phyloP scores from a whole-genome alignment of 2,329 filamentous ascomycete genomes.

The Neoscytalidium dimidiatum region DNA sequence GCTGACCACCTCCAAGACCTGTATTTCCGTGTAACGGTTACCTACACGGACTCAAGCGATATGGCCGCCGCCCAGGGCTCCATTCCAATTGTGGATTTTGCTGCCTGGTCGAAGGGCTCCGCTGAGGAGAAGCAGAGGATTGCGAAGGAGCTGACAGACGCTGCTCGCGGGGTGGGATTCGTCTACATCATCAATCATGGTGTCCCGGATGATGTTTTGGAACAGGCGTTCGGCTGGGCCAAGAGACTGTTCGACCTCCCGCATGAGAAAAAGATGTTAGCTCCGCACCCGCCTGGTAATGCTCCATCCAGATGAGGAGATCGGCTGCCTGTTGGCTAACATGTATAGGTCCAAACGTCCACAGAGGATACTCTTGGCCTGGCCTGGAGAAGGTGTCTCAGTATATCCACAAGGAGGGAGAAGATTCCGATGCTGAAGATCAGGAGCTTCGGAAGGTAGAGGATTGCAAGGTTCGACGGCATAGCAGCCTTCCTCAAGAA shows the following conservation, averaged over 20 bases:
- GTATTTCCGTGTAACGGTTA: not conserved
- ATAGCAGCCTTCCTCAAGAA: not conserved
- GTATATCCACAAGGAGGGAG: slow-evolving; percentile 48
- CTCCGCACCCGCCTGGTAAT: slow-evolving; percentile 50
- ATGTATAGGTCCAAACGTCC: slow-evolving; percentile 40
- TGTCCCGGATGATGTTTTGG: slow-evolving; percentile 40
- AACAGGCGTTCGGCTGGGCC: slow-evolving; percentile 48
- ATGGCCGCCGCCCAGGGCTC: slow-evolving; percentile 10
- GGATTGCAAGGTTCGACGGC: slow-evolving; percentile 52
- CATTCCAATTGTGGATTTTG: slow-evolving; percentile 46
- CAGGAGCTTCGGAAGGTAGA: slow-evolving; percentile 46
- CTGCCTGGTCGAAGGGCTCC: slow-evolving; percentile 32
- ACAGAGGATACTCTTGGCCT: slow-evolving; percentile 59
- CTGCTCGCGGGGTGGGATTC: slow-evolving; percentile 49
- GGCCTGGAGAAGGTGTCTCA: slow-evolving; percentile 50
- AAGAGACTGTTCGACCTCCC: slow-evolving; percentile 49
- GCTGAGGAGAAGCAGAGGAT: slow-evolving; percentile 29
- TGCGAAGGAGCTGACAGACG: slow-evolving; percentile 43
- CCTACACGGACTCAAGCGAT: not conserved
- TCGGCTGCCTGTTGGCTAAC: not conserved
- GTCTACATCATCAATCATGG: slow-evolving; percentile 53
- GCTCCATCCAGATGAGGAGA: not conserved
- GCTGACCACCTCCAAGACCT: not conserved
- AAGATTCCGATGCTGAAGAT: slow-evolving; percentile 44
- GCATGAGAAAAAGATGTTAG: slow-evolving; percentile 49